These are phyloP conservation scores for Halenospora varia DNA, from an alignment of 495 filamentous ascomycete species.

Conservation along the genomic window DNA sequence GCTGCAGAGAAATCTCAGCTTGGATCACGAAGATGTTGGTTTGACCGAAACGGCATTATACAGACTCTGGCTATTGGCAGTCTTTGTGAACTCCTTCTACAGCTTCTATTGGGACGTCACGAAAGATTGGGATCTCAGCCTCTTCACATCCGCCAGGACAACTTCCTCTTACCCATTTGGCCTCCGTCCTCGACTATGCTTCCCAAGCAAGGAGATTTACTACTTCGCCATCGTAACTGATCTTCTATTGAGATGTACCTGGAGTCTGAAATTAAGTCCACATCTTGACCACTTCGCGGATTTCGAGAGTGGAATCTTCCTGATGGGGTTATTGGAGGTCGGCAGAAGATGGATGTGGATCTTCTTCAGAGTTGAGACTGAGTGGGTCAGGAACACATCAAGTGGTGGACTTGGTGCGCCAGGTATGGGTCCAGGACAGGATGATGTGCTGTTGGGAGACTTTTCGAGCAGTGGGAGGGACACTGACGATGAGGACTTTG, in stretches of 20 bases:
- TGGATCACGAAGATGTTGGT: conserved; percentile 34
- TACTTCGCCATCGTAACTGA: conserved; percentile 79
- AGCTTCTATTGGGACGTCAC: conserved; percentile 98
- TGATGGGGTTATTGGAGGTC: conserved; percentile 84
- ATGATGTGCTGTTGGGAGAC: conserved; percentile 20
- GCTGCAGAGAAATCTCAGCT: conserved; percentile 62
- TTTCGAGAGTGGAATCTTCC: conserved; percentile 76
- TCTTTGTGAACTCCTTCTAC: conserved; percentile 79
- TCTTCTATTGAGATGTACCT: conserved; percentile 78
- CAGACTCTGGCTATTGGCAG: conserved; percentile 52
- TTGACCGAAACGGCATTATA: conserved; percentile 37
- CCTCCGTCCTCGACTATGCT: conserved; percentile 66
- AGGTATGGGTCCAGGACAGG: conserved; percentile 13
- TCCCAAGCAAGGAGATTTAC: conserved; percentile 67
- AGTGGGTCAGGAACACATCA: conserved; percentile 50
- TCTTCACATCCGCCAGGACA: conserved; percentile 56
- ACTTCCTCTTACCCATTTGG: conserved; percentile 69
- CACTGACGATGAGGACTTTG: not conserved
- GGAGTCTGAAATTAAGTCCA: conserved; percentile 79
- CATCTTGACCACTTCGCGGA: conserved; percentile 78
- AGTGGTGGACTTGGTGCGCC: not conserved
- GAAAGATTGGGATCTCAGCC: conserved; percentile 91
- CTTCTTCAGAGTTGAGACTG: conserved; percentile 90
- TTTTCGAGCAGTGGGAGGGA: conserved; percentile 5
- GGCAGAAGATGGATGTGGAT: conserved; percentile 93